These are phyloP conservation scores for Suillus occidentalis DNA, from an alignment of 768 basidiomycete genomes.

Conservation along the genomic window DNA sequence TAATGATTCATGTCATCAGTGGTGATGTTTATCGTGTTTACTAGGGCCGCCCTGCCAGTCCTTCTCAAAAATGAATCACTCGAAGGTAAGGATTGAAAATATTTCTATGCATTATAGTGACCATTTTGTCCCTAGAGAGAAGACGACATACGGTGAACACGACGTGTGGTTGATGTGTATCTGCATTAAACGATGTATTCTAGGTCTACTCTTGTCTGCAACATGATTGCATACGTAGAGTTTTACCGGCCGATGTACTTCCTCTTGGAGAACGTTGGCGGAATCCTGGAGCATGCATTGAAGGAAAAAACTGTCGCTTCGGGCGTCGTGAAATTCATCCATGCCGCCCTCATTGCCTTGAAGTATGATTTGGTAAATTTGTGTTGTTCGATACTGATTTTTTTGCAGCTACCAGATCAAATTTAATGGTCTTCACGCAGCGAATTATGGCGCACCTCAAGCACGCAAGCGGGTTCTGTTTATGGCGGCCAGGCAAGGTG, in stretches of 20 bases:
- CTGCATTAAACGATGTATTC: neutral
- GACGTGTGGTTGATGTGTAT: neutral
- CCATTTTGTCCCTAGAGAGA: slow-evolving; percentile 39
- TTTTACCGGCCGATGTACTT: slow-evolving; percentile 62
- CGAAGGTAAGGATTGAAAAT: slow-evolving; percentile 43
- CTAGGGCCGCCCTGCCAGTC: slow-evolving; percentile 77
- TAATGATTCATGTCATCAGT: slow-evolving; percentile 8
- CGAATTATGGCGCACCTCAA: slow-evolving; percentile 74
- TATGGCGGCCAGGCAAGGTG: slow-evolving; percentile 59
- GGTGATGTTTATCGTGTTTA: slow-evolving; percentile 1
- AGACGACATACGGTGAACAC: slow-evolving; percentile 56
- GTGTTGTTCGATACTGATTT: slow-evolving; percentile 3
- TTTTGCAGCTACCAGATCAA: slow-evolving; percentile 56
- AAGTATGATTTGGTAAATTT: slow-evolving; percentile 45
- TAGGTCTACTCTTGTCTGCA: slow-evolving; percentile 64
- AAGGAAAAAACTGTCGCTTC: slow-evolving; percentile 42
- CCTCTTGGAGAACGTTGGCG: slow-evolving; percentile 72
- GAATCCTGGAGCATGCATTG: slow-evolving; percentile 54
- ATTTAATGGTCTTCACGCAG: slow-evolving; percentile 66
- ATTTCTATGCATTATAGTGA: neutral
- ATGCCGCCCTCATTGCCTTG: slow-evolving; percentile 56
- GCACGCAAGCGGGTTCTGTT: slow-evolving; percentile 66
- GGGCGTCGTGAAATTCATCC: slow-evolving; percentile 68
- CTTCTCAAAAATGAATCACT: slow-evolving; percentile 64
- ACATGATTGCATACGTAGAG: slow-evolving; percentile 72